A percentile compares a stretch with the other conserved stretches of the same genome.
phyloP scores from a whole-genome alignment of 306 rosid genomes.

The Malus sylvestris region DNA sequence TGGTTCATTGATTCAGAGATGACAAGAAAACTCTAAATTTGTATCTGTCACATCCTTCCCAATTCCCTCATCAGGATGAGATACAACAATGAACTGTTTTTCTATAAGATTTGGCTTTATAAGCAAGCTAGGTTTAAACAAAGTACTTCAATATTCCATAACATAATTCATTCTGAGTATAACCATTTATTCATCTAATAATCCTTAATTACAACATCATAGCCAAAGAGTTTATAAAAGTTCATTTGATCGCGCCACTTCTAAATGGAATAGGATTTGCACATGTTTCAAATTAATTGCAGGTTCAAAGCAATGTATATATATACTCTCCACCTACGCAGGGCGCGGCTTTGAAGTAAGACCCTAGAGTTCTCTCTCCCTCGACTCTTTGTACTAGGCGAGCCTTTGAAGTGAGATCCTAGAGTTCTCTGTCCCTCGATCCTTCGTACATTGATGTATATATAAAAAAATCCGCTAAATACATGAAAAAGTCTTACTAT shows the following conservation, averaged over 20 bases:
- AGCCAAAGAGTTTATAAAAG: background rate
- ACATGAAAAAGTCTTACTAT: too few relatives aligned
- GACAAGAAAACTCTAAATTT: background rate
- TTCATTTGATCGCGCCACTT: background rate
- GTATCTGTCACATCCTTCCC: background rate
- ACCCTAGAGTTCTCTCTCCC: too few relatives aligned
- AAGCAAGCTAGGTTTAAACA: background rate
- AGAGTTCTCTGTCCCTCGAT: too few relatives aligned
- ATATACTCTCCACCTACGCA: too few relatives aligned
- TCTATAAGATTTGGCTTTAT: slow-evolving; percentile 5
- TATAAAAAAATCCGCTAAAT: too few relatives aligned
- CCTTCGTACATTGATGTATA: too few relatives aligned
- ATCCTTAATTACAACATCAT: background rate
- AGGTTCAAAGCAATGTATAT: too few relatives aligned
- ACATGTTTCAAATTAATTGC: background rate
- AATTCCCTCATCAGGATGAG: background rate
- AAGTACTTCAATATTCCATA: background rate
- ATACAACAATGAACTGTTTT: background rate
- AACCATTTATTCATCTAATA: background rate
- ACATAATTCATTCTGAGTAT: background rate
- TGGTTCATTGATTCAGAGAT: background rate
- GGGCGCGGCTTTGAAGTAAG: too few relatives aligned
- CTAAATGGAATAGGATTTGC: background rate
- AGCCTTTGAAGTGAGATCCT: too few relatives aligned
- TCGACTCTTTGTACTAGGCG: too few relatives aligned